These are phyloP conservation scores for Penicillium paxilli DNA, from an alignment of 495 filamentous ascomycete species.

Conservation along the genomic window DNA sequence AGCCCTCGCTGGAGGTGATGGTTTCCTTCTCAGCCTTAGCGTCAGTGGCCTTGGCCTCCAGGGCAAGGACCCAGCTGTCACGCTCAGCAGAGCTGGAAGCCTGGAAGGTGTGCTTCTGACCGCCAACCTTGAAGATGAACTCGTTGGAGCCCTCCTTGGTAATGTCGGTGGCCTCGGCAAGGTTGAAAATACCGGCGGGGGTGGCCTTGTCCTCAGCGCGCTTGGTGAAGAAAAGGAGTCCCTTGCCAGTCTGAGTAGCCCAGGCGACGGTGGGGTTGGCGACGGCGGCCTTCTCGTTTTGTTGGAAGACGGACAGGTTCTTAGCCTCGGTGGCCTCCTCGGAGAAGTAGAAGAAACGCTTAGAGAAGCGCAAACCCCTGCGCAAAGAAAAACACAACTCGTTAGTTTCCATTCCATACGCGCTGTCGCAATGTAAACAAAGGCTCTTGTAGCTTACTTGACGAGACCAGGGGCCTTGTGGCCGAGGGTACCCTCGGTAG, in stretches of 20 bases:
- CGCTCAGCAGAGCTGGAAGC: conserved; percentile 71
- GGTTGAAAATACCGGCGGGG: conserved; percentile 78
- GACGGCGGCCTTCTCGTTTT: conserved; percentile 77
- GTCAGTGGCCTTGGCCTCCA: conserved; percentile 74
- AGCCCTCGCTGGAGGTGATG: conserved; percentile 69
- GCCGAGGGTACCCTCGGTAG: conserved; percentile 70
- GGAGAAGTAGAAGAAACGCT: conserved; percentile 93
- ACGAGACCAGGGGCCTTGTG: conserved; percentile 89
- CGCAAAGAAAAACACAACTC: conserved; percentile 2
- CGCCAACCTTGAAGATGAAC: conserved; percentile 80
- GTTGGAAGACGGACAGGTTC: conserved; percentile 70
- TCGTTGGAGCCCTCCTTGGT: conserved; percentile 70
- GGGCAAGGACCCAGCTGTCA: conserved; percentile 81
- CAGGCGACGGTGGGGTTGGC: conserved; percentile 82
- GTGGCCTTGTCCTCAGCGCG: conserved; percentile 74
- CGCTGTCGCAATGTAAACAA: not conserved
- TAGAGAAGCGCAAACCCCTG: conserved; percentile 65
- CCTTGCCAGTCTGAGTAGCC: conserved; percentile 92
- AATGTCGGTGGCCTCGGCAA: conserved; percentile 82
- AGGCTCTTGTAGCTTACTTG: conserved; percentile 64
- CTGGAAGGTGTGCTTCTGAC: conserved; percentile 91
- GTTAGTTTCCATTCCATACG: conserved; percentile 12
- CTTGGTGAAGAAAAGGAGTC: conserved; percentile 91
- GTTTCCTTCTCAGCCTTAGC: conserved; percentile 71
- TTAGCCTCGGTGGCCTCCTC: conserved; percentile 76